Conservation (phyloP, 257 asterid species). For the Hygrophila difformis region DNA sequence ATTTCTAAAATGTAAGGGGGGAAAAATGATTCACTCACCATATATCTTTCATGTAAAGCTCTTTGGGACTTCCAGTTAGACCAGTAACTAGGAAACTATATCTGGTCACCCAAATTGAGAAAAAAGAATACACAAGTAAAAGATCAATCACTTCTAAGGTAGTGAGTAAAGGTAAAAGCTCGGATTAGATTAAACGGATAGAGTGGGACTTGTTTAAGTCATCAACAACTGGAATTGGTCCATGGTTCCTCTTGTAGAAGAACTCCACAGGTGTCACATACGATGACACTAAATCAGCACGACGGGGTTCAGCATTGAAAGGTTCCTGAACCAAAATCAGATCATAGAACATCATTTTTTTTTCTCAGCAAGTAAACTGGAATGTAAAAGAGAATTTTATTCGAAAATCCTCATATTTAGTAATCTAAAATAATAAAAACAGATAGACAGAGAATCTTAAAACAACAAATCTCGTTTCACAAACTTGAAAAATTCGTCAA, state of each 20-base stretch:
- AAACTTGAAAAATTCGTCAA: background rate
- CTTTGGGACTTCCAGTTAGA: slow-evolving; percentile 32
- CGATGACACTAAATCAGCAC: slow-evolving; percentile 53
- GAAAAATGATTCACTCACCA: slow-evolving; percentile 40
- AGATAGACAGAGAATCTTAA: background rate
- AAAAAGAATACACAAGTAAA: background rate
- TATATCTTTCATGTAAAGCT: slow-evolving; percentile 72
- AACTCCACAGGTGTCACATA: slow-evolving; percentile 78
- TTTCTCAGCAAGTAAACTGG: too few species aligned
- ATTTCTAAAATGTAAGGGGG: background rate
- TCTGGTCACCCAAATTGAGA: slow-evolving; percentile 32
- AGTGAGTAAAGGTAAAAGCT: too few species aligned
- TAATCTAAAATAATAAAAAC: background rate
- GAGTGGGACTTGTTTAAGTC: slow-evolving; percentile 50
- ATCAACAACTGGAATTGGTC: slow-evolving; percentile 84
- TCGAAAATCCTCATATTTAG: background rate
- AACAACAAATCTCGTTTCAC: background rate
- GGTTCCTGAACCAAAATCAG: slow-evolving; percentile 54
- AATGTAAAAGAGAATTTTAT: too few species aligned
- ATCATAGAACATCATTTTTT: background rate
- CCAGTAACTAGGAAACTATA: slow-evolving; percentile 61
- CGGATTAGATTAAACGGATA: slow-evolving; percentile 13
- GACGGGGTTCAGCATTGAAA: slow-evolving; percentile 90
- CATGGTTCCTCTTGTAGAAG: slow-evolving; percentile 95
- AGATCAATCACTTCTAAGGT: background rate